phyloP scores from a whole-genome alignment of 1,139 yeast species.

The Candida anutae region DNA sequence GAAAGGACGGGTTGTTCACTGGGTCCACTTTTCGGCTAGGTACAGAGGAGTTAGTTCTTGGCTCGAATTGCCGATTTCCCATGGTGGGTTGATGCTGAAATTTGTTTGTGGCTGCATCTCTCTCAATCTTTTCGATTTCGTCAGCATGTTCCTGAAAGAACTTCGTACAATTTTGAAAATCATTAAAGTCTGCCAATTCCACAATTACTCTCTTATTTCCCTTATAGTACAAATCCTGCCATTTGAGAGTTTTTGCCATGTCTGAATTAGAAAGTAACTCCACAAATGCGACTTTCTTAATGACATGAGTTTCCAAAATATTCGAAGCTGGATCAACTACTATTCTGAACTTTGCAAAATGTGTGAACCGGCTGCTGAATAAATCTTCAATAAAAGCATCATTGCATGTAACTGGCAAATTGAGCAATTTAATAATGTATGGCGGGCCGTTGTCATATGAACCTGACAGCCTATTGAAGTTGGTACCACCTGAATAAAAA shows the following conservation, averaged over 20 bases:
- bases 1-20: constrained; percentile 1
- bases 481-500: constrained; percentile 6
- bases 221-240: constrained; percentile 38
- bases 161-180: constrained; percentile 38
- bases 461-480: constrained; percentile 5
- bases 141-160: constrained; percentile 30
- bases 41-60: neutral
- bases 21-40: neutral
- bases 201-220: constrained; percentile 34
- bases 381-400: constrained; percentile 36
- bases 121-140: constrained; percentile 24
- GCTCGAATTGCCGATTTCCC: neutral
- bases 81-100: neutral
- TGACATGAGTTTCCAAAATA: constrained; percentile 30
- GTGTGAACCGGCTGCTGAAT: constrained; percentile 35
- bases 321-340: constrained; percentile 36
- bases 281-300: constrained; percentile 54
- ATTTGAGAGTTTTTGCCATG: constrained; percentile 35
- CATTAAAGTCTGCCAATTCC: constrained; percentile 41
- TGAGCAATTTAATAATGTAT: constrained; percentile 46
- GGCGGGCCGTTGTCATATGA: constrained; percentile 39
- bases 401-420: constrained; percentile 37
- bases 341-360: constrained; percentile 32
- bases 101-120: constrained; percentile 21
- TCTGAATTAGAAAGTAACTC: constrained; percentile 44